Evolutionary conservation across 2,329 filamentous ascomycete species (phyloP).

Genomic region (Coleophoma cylindrospora): DNA sequence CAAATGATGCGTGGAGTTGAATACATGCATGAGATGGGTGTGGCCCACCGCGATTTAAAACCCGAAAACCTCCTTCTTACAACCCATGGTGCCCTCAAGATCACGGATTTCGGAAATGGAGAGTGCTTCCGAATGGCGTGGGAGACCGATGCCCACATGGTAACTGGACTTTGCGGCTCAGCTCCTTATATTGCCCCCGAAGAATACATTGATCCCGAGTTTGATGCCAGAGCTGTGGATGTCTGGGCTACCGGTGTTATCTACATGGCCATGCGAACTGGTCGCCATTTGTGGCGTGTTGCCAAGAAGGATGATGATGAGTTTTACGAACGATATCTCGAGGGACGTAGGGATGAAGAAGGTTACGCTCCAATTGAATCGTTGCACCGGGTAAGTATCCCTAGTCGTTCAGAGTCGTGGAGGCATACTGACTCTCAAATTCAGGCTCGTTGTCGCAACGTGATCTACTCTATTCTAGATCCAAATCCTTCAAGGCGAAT

Average conservation of each 20-base stretch:
- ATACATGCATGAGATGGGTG: conserved; percentile 99
- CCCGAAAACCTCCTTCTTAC: conserved; percentile 95
- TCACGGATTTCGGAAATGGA: conserved; percentile 97
- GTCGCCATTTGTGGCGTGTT: conserved; percentile 92
- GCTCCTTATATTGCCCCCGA: conserved; percentile 97
- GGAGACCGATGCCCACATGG: conserved; percentile 98
- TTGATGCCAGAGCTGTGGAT: conserved; percentile 95
- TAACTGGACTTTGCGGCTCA: conserved; percentile 90
- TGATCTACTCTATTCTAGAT: conserved; percentile 97
- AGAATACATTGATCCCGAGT: conserved; percentile 92
- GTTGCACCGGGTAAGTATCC: conserved; percentile 74
- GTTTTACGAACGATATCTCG: conserved; percentile 91
- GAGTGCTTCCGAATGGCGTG: conserved; percentile 99
- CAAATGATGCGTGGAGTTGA: conserved; percentile 98
- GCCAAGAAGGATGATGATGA: conserved; percentile 96
- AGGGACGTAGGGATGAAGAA: conserved; percentile 88
- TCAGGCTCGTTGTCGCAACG: conserved; percentile 93
- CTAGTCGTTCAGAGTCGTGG: neutral
- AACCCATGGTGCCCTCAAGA: conserved; percentile 88
- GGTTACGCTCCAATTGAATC: conserved; percentile 97
- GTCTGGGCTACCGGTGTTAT: conserved; percentile 98
- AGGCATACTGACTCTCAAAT: conserved; percentile 9
- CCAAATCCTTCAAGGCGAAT: conserved; percentile 90
- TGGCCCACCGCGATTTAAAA: conserved; percentile 93
- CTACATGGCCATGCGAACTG: conserved; percentile 99